Conservation (phyloP, 768 basidiomycete species). For the Strobilomyces echinocephalus region DNA sequence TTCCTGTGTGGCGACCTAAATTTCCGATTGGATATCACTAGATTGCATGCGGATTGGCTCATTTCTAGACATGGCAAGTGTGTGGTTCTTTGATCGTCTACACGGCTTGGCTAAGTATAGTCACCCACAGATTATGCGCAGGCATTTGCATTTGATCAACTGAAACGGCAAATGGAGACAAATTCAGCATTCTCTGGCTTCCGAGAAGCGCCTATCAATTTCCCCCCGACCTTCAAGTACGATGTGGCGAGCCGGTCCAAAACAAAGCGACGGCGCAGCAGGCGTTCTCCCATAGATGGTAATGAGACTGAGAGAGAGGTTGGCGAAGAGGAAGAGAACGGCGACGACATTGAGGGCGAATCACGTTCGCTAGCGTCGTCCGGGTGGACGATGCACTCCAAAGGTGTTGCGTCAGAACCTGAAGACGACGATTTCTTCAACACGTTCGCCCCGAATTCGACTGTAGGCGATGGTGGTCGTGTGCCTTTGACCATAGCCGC, state of each 20-base stretch:
- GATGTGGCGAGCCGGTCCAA: conserved; percentile 62
- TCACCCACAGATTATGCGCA: conserved; percentile 63
- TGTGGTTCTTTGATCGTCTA: background rate
- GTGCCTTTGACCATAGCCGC: conserved; percentile 39
- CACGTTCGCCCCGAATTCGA: conserved; percentile 22
- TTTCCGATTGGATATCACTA: conserved; percentile 83
- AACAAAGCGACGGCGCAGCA: conserved; percentile 35
- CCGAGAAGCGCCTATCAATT: conserved; percentile 71
- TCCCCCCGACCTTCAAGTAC: conserved; percentile 94
- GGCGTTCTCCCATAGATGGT: conserved; percentile 35
- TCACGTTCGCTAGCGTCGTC: conserved; percentile 54
- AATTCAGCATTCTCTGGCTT: conserved; percentile 73
- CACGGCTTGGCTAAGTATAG: conserved; percentile 7
- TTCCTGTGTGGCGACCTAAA: conserved; percentile 92
- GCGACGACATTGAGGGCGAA: conserved; percentile 43
- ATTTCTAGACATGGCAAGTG: conserved; percentile 68
- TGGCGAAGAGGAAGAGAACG: conserved; percentile 32
- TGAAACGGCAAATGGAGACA: conserved; percentile 70
- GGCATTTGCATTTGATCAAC: conserved; percentile 87
- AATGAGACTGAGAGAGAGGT: conserved; percentile 38
- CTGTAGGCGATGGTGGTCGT: conserved; percentile 32
- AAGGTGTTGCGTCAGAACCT: conserved; percentile 28
- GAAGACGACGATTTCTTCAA: conserved; percentile 42
- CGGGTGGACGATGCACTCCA: conserved; percentile 43
- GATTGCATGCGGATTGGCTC: conserved; percentile 93